These are phyloP conservation scores for Diatrype stigma DNA, from an alignment of 2,329 filamentous ascomycete genomes.

Conservation along the genomic window DNA sequence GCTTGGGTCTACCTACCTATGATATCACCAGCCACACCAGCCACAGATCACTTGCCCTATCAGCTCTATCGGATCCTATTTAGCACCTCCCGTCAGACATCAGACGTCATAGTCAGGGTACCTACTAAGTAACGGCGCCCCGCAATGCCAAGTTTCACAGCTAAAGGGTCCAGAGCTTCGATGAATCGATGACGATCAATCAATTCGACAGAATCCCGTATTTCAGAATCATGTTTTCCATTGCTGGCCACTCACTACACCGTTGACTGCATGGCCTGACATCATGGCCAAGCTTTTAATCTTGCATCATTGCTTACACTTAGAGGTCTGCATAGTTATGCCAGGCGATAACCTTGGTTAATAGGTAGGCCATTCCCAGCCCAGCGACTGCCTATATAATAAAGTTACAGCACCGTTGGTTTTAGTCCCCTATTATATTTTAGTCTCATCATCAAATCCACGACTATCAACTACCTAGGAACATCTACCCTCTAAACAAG, in stretches of 20 bases:
- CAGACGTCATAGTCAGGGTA: constrained; percentile 2
- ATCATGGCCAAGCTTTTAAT: too few relatives aligned
- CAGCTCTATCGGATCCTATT: neutral
- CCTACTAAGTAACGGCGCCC: neutral
- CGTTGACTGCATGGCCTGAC: constrained; percentile 6
- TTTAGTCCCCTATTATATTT: too few relatives aligned
- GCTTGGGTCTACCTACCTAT: neutral
- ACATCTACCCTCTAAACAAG: neutral
- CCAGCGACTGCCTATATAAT: too few relatives aligned
- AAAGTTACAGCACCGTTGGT: neutral
- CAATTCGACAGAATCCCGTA: neutral
- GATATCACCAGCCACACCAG: constrained; percentile 1
- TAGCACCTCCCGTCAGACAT: neutral
- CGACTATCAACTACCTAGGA: neutral
- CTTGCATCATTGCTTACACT: too few relatives aligned
- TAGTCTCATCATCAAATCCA: too few relatives aligned
- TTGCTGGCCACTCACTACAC: neutral
- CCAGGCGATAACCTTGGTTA: too few relatives aligned
- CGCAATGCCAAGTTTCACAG: too few relatives aligned
- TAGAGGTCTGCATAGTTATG: too few relatives aligned
- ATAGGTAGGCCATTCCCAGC: neutral
- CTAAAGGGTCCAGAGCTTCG: too few relatives aligned
- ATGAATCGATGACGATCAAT: too few relatives aligned
- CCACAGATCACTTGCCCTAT: neutral
- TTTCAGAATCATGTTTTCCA: neutral